A percentile compares a stretch with the other conserved stretches of the same genome.
Evolutionary conservation across 805 yeast species (phyloP).

Genomic region (Isabelozyma gotoi): DNA sequence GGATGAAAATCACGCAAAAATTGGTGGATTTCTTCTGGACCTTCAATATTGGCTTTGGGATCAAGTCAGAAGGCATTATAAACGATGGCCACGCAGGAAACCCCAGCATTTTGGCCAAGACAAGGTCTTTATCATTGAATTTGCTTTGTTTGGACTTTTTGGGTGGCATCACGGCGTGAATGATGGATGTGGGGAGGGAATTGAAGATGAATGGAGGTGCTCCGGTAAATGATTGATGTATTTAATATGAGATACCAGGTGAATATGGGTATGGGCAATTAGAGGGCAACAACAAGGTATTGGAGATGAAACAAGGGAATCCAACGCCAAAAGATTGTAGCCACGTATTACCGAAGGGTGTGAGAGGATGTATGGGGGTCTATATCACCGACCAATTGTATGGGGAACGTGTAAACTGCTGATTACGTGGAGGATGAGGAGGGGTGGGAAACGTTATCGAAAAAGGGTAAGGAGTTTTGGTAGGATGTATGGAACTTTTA

Average conservation of each 20-base stretch:
- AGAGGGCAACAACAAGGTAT: no score
- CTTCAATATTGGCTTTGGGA: constrained; percentile 33
- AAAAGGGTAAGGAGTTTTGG: no score
- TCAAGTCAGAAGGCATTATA: constrained; percentile 39
- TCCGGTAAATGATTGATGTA: constrained; percentile 1
- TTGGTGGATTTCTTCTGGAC: constrained; percentile 36
- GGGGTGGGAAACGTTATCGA: no score
- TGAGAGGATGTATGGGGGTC: no score
- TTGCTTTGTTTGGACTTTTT: constrained; percentile 14
- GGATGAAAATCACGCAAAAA: constrained; percentile 44
- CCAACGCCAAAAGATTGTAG: neutral
- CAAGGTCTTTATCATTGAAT: constrained; percentile 36
- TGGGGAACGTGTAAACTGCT: no score
- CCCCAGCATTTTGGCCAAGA: constrained; percentile 44
- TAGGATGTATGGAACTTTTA: no score
- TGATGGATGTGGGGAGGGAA: neutral
- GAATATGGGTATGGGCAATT: neutral
- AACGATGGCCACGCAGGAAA: constrained; percentile 53
- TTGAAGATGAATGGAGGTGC: neutral
- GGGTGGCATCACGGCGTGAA: no score
- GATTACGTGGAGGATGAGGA: no score
- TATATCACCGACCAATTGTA: no score
- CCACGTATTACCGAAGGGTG: neutral
- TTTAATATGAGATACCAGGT: neutral
- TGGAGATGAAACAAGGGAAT: no score